A percentile compares a stretch with the other conserved stretches of the same genome.
These are phyloP conservation scores for Geotrichum reessii DNA, from an alignment of 1,139 yeast genomes.

Conservation along the genomic window DNA sequence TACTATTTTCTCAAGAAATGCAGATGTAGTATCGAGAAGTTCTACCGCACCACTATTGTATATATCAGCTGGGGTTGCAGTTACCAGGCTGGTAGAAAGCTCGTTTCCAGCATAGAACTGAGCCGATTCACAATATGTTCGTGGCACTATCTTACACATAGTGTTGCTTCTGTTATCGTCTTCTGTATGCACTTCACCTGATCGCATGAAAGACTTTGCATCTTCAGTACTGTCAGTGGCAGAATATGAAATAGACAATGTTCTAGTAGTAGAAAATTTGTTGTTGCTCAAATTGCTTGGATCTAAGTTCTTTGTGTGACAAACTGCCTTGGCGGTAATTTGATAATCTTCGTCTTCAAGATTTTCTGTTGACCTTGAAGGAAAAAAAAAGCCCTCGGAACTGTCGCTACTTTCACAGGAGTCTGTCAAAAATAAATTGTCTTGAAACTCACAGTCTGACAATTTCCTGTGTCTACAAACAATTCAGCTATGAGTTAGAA, in stretches of 20 bases:
- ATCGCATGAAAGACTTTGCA: not conserved
- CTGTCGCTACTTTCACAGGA: slow-evolving; percentile 12
- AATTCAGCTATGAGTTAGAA: not conserved
- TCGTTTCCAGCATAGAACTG: slow-evolving; percentile 19
- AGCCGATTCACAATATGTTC: slow-evolving; percentile 13
- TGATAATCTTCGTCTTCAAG: not conserved
- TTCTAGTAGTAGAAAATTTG: not conserved
- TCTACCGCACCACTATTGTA: not conserved
- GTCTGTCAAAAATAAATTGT: slow-evolving; percentile 18
- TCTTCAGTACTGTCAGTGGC: not conserved
- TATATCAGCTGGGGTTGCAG: slow-evolving; percentile 15
- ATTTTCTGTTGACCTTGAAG: slow-evolving; percentile 8
- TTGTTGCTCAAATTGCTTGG: slow-evolving; percentile 4
- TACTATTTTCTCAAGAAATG: slow-evolving; percentile 1
- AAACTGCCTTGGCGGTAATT: not conserved
- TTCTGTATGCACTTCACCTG: not conserved
- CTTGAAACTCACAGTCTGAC: not conserved
- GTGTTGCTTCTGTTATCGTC: not conserved
- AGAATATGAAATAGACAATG: not conserved
- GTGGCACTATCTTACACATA: slow-evolving; percentile 1
- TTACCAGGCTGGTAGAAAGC: slow-evolving; percentile 15
- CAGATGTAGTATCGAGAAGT: slow-evolving; percentile 1
- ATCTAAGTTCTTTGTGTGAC: slow-evolving; percentile 3
- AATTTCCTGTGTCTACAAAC: not conserved
- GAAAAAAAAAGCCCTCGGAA: slow-evolving; percentile 20